Percentiles rank a stretch among this genome's conserved stretches.
These are phyloP conservation scores for Cordyceps cicadae DNA, from an alignment of 2,329 filamentous ascomycete genomes.

Conservation along the genomic window DNA sequence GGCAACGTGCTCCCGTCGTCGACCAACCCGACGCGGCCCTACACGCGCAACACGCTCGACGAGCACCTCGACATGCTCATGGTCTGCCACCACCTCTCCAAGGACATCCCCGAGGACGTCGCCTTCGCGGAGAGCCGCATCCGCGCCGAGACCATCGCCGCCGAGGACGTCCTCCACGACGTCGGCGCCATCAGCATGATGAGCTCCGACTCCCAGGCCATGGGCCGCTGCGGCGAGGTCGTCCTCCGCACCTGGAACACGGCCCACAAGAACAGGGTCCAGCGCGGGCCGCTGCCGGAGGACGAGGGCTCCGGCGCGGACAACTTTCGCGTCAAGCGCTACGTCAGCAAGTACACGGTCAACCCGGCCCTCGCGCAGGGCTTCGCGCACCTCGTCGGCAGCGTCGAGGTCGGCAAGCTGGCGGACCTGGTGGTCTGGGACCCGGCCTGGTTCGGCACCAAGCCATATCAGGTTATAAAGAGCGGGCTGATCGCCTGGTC, in stretches of 20 bases:
- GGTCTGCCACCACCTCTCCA: constrained; percentile 91
- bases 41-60: constrained; percentile 84
- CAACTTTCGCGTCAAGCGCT: constrained; percentile 86
- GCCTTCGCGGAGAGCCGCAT: constrained; percentile 93
- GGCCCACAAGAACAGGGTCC: constrained; percentile 90
- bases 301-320: constrained; percentile 74
- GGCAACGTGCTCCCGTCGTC: constrained; percentile 61
- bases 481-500: constrained; percentile 76
- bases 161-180: constrained; percentile 92
- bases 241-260: constrained; percentile 93
- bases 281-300: constrained; percentile 67
- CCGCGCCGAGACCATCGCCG: constrained; percentile 90
- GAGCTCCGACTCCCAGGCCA: constrained; percentile 89
- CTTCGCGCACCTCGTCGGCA: constrained; percentile 79
- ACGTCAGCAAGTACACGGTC: constrained; percentile 92
- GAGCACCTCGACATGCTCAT: constrained; percentile 98
- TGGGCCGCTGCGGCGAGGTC: constrained; percentile 93
- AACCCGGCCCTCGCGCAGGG: constrained; percentile 90
- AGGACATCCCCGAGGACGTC: constrained; percentile 90
- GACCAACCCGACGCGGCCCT: constrained; percentile 88
- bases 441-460: constrained; percentile 76
- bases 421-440: constrained; percentile 87
- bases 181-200: constrained; percentile 96
- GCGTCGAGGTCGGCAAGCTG: constrained; percentile 79
- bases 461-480: constrained; percentile 76